A percentile compares a stretch with the other conserved stretches of the same genome.
Conservation (phyloP, 192 early-diverging fungal species). For the Haplosporangium gracile region DNA sequence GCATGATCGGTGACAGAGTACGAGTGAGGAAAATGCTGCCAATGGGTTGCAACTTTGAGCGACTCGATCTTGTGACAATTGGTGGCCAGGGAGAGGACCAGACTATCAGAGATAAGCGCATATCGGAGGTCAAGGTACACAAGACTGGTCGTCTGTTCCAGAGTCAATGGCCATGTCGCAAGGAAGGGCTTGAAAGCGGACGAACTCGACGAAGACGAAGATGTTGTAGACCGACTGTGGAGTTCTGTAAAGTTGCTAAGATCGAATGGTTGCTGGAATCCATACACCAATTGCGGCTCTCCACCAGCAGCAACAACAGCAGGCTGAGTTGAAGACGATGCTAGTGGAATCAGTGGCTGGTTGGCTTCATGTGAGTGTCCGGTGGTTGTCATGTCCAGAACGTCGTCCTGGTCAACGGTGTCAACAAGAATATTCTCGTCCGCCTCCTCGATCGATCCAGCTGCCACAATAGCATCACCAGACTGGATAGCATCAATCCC, state of each 20-base stretch:
- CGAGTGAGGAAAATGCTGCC: constrained; percentile 34
- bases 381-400: background rate
- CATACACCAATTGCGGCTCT: background rate
- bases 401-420: background rate
- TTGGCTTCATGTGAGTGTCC: background rate
- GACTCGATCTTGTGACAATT: constrained; percentile 47
- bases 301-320: background rate
- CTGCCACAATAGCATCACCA: background rate
- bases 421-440: background rate
- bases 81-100: constrained; percentile 32
- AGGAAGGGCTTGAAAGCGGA: constrained; percentile 26
- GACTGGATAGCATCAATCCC: background rate
- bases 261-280: constrained; percentile 20
- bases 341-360: background rate
- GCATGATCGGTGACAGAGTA: constrained; percentile 48
- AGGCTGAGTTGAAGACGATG: background rate
- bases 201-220: constrained; percentile 10
- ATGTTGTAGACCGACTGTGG: constrained; percentile 6
- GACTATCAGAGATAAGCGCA: constrained; percentile 29
- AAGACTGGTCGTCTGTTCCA: constrained; percentile 45
- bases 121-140: constrained; percentile 46
- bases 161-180: constrained; percentile 39
- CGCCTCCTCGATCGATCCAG: background rate
- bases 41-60: constrained; percentile 43
- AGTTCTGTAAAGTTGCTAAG: constrained; percentile 4